Conservation (phyloP, 495 filamentous ascomycete species). For the Rhypophila decipiens region DNA sequence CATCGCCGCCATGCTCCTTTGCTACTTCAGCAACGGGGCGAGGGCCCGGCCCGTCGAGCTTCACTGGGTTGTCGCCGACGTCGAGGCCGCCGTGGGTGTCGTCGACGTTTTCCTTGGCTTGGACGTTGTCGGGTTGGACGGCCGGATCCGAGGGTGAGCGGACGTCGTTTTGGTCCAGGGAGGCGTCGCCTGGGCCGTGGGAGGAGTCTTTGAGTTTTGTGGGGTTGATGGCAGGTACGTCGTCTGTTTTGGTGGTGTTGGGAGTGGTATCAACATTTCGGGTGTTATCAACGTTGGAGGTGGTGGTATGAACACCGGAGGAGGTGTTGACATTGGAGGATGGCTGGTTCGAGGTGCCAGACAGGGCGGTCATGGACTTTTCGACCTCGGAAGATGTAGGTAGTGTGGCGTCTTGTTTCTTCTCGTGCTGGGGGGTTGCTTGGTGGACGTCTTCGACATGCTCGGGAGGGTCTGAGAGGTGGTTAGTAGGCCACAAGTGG, state of each 20-base stretch:
- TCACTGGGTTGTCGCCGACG: constrained; percentile 23
- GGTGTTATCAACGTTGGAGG: too few species aligned
- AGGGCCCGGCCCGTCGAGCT: constrained; percentile 38
- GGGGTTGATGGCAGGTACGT: constrained; percentile 18
- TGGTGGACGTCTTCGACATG: constrained; percentile 3
- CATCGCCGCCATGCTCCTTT: constrained; percentile 36
- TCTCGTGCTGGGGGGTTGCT: neutral
- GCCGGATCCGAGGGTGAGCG: constrained; percentile 27
- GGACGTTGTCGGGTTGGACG: constrained; percentile 18
- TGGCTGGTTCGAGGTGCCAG: neutral
- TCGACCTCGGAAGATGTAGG: too few species aligned
- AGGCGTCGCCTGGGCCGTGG: constrained; percentile 20
- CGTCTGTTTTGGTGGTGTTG: neutral
- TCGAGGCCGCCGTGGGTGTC: constrained; percentile 19
- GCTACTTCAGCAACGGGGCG: constrained; percentile 34
- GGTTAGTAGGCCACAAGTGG: neutral
- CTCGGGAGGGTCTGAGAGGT: neutral
- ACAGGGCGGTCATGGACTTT: too few species aligned
- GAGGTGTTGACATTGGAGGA: neutral
- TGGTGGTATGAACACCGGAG: too few species aligned
- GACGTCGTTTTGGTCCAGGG: constrained; percentile 31
- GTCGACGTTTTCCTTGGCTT: constrained; percentile 24
- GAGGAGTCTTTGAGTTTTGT: constrained; percentile 22
- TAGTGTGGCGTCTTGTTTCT: neutral
- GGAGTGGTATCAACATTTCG: too few species aligned